Conservation (phyloP, 768 basidiomycete species). For the Lentinula edodes region DNA sequence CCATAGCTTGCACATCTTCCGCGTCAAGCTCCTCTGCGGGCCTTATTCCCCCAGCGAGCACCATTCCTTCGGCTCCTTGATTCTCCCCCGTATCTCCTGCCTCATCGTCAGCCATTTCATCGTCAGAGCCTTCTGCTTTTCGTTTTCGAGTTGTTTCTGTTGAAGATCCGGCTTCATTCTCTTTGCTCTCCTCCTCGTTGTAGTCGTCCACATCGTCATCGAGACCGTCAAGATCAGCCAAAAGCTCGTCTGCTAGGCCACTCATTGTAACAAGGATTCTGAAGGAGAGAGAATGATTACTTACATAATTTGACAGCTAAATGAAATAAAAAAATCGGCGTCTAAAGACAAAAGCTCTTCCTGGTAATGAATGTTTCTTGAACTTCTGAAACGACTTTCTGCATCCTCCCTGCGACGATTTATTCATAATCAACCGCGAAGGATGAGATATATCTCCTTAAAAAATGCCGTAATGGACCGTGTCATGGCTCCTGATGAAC, state of each 20-base stretch:
- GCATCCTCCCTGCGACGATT: not conserved
- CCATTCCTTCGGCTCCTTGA: slow-evolving; percentile 49
- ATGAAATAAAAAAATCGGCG: not conserved
- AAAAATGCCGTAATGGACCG: not conserved
- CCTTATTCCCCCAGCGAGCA: slow-evolving; percentile 80
- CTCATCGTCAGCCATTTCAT: slow-evolving; percentile 45
- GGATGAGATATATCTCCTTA: not conserved
- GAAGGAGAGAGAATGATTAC: not conserved
- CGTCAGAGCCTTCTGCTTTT: slow-evolving; percentile 55
- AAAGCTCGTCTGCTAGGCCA: slow-evolving; percentile 84
- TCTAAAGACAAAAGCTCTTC: not conserved
- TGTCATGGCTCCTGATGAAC: not conserved
- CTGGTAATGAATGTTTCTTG: not conserved
- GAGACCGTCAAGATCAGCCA: slow-evolving; percentile 87
- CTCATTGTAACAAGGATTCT: slow-evolving; percentile 43
- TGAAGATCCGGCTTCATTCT: slow-evolving; percentile 15
- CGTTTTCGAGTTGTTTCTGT: slow-evolving; percentile 43
- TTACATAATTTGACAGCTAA: not conserved
- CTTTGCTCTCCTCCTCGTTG: slow-evolving; percentile 36
- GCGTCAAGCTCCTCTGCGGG: slow-evolving; percentile 95
- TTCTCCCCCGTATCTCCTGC: slow-evolving; percentile 39
- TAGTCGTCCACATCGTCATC: slow-evolving; percentile 60
- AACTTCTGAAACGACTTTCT: not conserved
- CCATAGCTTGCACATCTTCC: slow-evolving; percentile 94
- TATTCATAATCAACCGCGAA: not conserved